A percentile compares a stretch with the other conserved stretches of the same genome.
These are phyloP conservation scores for Senna siamea DNA, from an alignment of 306 rosid species.

Conservation along the genomic window DNA sequence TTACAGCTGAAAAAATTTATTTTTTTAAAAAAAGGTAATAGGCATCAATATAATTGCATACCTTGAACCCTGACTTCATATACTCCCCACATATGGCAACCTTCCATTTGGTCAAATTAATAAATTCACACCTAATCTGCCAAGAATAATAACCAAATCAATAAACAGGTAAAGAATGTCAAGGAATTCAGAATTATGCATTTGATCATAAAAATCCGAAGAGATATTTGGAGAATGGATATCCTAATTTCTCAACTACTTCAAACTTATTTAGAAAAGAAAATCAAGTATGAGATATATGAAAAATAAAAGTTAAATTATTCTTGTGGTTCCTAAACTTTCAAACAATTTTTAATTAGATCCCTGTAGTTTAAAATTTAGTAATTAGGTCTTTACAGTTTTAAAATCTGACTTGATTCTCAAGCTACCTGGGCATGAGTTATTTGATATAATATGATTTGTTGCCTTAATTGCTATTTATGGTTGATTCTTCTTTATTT, in stretches of 20 bases:
- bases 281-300: background rate
- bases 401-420: too few relatives aligned
- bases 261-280: background rate
- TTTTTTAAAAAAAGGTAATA: too few relatives aligned
- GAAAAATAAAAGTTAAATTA: background rate
- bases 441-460: too few relatives aligned
- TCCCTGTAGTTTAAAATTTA: too few relatives aligned
- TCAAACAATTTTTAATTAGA: too few relatives aligned
- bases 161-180: conserved; percentile 18
- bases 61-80: conserved; percentile 91
- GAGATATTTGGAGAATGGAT: background rate
- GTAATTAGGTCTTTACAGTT: too few relatives aligned
- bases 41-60: conserved; percentile 37
- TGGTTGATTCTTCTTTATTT: too few relatives aligned
- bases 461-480: too few relatives aligned
- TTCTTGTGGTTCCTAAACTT: too few relatives aligned
- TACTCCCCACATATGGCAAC: conserved; percentile 97
- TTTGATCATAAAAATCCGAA: conserved; percentile 8
- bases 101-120: conserved; percentile 87
- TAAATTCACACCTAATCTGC: conserved; percentile 81
- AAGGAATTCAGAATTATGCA: conserved; percentile 30
- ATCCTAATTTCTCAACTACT: background rate
- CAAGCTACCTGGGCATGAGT: too few relatives aligned
- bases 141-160: conserved; percentile 41
- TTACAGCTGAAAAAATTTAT: conserved; percentile 32